Evolutionary conservation across 371 early-diverging fungal genomes (phyloP).

Genomic region (Actinomortierella wolfii): DNA sequence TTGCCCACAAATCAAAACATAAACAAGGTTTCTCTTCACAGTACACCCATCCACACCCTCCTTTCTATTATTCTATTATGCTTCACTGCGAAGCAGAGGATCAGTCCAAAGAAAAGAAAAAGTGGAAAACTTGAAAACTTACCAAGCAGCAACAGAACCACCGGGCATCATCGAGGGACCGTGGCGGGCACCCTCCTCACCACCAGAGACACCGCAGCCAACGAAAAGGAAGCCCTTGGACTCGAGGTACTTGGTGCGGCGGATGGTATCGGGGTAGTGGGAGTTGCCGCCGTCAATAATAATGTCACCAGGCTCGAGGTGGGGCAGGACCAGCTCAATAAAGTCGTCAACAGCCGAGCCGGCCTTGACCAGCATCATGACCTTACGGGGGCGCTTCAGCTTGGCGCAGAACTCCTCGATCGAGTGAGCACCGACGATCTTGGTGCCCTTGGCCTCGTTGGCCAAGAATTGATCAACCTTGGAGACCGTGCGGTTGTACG

Average conservation of each 20-base stretch:
- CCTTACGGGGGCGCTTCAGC: slow-evolving; percentile 94
- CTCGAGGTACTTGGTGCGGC: slow-evolving; percentile 87
- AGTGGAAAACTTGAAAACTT: slow-evolving; percentile 12
- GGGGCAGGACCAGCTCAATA: slow-evolving; percentile 85
- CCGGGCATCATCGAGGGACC: slow-evolving; percentile 99
- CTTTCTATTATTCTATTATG: not conserved
- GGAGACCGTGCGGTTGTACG: slow-evolving; percentile 96
- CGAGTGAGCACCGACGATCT: slow-evolving; percentile 92
- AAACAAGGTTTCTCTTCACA: slow-evolving; percentile 1
- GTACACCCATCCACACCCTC: not conserved
- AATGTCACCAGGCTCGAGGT: slow-evolving; percentile 91
- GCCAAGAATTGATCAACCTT: slow-evolving; percentile 95
- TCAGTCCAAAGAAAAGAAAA: slow-evolving; percentile 4
- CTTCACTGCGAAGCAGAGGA: not conserved
- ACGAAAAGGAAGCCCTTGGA: slow-evolving; percentile 92
- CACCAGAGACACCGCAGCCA: slow-evolving; percentile 99
- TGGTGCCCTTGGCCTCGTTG: slow-evolving; percentile 96
- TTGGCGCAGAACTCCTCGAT: slow-evolving; percentile 91
- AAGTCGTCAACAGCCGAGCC: slow-evolving; percentile 96
- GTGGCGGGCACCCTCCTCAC: slow-evolving; percentile 99
- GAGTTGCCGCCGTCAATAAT: slow-evolving; percentile 99
- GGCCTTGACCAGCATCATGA: slow-evolving; percentile 98
- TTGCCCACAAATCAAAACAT: slow-evolving; percentile 4
- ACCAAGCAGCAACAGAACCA: slow-evolving; percentile 93
- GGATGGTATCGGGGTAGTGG: slow-evolving; percentile 96